These are phyloP conservation scores for Cystobasidium tubakii DNA, from an alignment of 768 basidiomycete species.

Conservation along the genomic window DNA sequence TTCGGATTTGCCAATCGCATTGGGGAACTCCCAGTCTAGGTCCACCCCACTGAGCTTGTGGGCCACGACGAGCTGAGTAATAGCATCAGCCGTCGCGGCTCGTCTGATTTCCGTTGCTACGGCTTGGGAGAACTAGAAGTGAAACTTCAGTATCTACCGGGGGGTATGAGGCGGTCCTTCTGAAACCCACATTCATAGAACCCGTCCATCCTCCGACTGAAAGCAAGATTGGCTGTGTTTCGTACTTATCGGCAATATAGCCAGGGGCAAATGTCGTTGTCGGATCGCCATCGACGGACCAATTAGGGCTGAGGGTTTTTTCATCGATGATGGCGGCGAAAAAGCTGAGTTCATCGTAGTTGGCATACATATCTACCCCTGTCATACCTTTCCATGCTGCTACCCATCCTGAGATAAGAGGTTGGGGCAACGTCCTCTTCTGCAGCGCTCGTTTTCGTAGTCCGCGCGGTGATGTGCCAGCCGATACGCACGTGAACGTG, in stretches of 20 bases:
- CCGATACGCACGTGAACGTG: neutral
- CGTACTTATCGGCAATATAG: neutral
- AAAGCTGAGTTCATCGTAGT: conserved; percentile 11
- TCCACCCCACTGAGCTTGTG: neutral
- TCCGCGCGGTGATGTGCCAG: neutral
- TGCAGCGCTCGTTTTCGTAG: neutral
- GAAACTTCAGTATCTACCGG: no score
- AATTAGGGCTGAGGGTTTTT: neutral
- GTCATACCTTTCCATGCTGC: neutral
- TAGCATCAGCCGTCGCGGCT: neutral
- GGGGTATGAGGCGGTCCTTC: no score
- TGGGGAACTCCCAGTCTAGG: conserved; percentile 11
- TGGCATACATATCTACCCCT: no score
- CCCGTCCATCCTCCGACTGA: neutral
- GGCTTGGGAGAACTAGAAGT: neutral
- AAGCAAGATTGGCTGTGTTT: neutral
- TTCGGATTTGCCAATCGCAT: neutral
- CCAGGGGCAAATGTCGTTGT: neutral
- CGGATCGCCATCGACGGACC: neutral
- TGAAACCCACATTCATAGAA: neutral
- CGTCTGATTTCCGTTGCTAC: neutral
- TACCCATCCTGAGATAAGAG: conserved; percentile 1
- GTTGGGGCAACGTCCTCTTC: neutral
- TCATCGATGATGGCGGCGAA: neutral
- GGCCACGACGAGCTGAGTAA: neutral